Conservation (phyloP, 148 eudicot genomes). For the Fagopyrum esculentum region DNA sequence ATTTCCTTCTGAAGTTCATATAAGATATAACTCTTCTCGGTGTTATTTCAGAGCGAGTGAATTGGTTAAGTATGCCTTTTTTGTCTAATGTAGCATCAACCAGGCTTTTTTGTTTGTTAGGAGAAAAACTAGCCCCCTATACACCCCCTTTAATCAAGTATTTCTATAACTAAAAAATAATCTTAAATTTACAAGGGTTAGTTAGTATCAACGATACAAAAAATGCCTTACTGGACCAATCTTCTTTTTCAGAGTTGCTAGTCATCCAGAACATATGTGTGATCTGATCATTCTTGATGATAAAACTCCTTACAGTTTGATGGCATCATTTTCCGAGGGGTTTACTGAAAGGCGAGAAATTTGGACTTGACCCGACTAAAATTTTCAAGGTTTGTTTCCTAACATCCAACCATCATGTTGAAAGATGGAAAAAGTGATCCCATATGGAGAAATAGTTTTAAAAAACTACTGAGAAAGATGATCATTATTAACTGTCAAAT, state of each 20-base stretch:
- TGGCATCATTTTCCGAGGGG: slow-evolving; percentile 97
- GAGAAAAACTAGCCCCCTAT: too few species aligned
- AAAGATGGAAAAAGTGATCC: neutral
- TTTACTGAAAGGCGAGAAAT: slow-evolving; percentile 76
- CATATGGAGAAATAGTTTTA: neutral
- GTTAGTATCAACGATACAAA: too few species aligned
- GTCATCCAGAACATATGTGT: neutral
- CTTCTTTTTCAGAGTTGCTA: too few species aligned
- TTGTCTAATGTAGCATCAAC: too few species aligned
- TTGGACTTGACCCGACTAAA: slow-evolving; percentile 82
- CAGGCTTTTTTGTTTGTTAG: too few species aligned
- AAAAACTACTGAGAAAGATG: neutral
- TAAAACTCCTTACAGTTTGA: slow-evolving; percentile 50
- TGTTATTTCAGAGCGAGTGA: too few species aligned
- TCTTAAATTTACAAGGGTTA: too few species aligned
- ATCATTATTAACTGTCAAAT: neutral
- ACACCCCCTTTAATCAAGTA: too few species aligned
- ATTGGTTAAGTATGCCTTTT: too few species aligned
- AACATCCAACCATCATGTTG: neutral
- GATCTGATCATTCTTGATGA: neutral
- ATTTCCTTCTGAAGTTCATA: neutral
- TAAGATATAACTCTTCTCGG: neutral
- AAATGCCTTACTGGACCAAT: too few species aligned
- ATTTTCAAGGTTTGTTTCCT: slow-evolving; percentile 61
- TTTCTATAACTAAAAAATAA: too few species aligned